Conservation (phyloP, 345 rosid genomes). For the Citropsis articulata region DNA sequence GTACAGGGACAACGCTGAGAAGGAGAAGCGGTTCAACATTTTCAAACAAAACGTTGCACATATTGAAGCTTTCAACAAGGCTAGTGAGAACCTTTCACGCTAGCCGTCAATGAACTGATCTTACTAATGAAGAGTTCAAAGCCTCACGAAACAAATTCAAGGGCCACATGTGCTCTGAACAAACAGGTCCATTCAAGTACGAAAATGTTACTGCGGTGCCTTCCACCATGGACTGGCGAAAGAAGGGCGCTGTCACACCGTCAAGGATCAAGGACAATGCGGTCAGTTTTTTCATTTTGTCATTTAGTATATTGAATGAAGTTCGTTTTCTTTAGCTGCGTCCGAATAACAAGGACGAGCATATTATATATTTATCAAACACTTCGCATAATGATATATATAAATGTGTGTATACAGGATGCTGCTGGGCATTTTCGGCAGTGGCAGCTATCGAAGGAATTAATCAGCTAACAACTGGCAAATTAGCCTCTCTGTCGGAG, state of each 20-base stretch:
- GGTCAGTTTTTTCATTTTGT: slow-evolving; percentile 16
- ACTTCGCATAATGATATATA: background rate
- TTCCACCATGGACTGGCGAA: slow-evolving; percentile 45
- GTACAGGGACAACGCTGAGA: slow-evolving; percentile 32
- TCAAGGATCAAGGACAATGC: slow-evolving; percentile 59
- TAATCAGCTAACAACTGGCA: slow-evolving; percentile 22
- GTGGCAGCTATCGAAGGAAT: slow-evolving; percentile 54
- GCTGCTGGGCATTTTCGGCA: slow-evolving; percentile 53
- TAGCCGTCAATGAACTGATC: slow-evolving; percentile 45
- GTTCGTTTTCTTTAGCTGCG: too few species aligned
- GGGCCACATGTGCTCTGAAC: slow-evolving; percentile 27
- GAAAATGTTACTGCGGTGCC: slow-evolving; percentile 30
- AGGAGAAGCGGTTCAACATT: slow-evolving; percentile 23
- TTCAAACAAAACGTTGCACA: slow-evolving; percentile 37
- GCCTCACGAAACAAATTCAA: slow-evolving; percentile 34
- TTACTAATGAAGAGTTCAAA: slow-evolving; percentile 44
- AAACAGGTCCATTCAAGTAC: slow-evolving; percentile 32
- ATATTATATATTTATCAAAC: too few species aligned
- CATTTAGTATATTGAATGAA: too few species aligned
- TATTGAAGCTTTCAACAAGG: slow-evolving; percentile 35
- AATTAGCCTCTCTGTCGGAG: slow-evolving; percentile 34
- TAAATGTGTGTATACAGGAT: slow-evolving; percentile 20
- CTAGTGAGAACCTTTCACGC: slow-evolving; percentile 35
- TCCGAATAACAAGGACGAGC: too few species aligned
- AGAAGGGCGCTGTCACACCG: slow-evolving; percentile 50